Conservation (phyloP, 2,329 filamentous ascomycete species). For the Fusarium piperis region DNA sequence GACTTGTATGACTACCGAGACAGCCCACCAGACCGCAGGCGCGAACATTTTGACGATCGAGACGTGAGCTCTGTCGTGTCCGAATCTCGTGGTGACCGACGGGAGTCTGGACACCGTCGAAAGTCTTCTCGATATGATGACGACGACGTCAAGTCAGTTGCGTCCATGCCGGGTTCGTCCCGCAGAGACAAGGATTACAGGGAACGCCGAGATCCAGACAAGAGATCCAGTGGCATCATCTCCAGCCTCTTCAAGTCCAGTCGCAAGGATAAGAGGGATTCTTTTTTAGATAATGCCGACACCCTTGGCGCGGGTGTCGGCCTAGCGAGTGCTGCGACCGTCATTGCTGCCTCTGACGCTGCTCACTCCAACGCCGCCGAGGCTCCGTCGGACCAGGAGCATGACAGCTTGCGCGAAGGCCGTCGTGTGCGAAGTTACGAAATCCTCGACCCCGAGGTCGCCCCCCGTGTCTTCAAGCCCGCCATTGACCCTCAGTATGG, state of each 20-base stretch:
- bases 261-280: slow-evolving; percentile 57
- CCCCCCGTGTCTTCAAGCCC: slow-evolving; percentile 67
- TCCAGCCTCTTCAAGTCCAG: slow-evolving; percentile 60
- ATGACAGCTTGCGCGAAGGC: slow-evolving; percentile 39
- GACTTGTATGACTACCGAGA: slow-evolving; percentile 47
- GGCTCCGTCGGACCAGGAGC: slow-evolving; percentile 52
- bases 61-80: slow-evolving; percentile 62
- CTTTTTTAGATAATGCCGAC: slow-evolving; percentile 79
- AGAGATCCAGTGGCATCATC: slow-evolving; percentile 55
- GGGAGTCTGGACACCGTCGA: slow-evolving; percentile 47
- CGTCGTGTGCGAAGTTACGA: slow-evolving; percentile 45
- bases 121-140: slow-evolving; percentile 53
- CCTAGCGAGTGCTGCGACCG: slow-evolving; percentile 62
- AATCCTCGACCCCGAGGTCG: slow-evolving; percentile 66
- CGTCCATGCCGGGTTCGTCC: slow-evolving; percentile 47
- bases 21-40: slow-evolving; percentile 52
- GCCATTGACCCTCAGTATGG: slow-evolving; percentile 74
- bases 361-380: slow-evolving; percentile 59
- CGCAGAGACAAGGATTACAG: slow-evolving; percentile 46
- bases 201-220: slow-evolving; percentile 48
- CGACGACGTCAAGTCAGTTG: slow-evolving; percentile 60
- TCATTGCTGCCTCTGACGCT: slow-evolving; percentile 49
- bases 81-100: slow-evolving; percentile 49
- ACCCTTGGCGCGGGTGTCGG: slow-evolving; percentile 76
- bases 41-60: slow-evolving; percentile 55